A percentile compares a stretch with the other conserved stretches of the same genome.
phyloP scores from a whole-genome alignment of 2,329 filamentous ascomycete genomes.

The Colletotrichum salicis region DNA sequence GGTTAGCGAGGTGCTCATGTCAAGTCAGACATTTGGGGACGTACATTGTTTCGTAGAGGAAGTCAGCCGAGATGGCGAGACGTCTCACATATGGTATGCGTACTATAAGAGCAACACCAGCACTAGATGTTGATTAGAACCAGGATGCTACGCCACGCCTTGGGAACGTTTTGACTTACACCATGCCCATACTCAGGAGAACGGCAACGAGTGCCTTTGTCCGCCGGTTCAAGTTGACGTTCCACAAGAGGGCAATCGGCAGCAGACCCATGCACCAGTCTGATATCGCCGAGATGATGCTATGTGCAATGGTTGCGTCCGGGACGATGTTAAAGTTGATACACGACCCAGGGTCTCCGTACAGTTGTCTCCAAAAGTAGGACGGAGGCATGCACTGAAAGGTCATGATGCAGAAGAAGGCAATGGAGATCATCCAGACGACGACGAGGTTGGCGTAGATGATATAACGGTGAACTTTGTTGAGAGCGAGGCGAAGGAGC shows the following conservation, averaged over 20 bases:
- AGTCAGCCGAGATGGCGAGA: conserved; percentile 41
- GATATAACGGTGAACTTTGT: conserved; percentile 46
- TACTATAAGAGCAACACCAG: conserved; percentile 51
- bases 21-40: no score
- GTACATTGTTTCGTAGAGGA: conserved; percentile 47
- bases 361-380: conserved; percentile 59
- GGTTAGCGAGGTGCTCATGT: not conserved
- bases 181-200: conserved; percentile 60
- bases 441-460: conserved; percentile 47
- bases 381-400: conserved; percentile 61
- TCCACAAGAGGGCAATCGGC: conserved; percentile 62
- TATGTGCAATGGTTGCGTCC: conserved; percentile 56
- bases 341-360: conserved; percentile 51
- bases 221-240: conserved; percentile 57
- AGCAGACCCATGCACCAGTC: conserved; percentile 62
- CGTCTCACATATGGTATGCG: conserved; percentile 48
- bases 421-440: conserved; percentile 48
- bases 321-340: conserved; percentile 52
- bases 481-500: conserved; percentile 51
- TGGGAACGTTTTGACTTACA: conserved; percentile 48
- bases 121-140: conserved; percentile 41
- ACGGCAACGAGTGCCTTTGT: conserved; percentile 58
- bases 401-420: conserved; percentile 57
- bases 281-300: conserved; percentile 54
- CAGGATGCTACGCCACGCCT: not conserved